A percentile compares a stretch with the other conserved stretches of the same genome.
phyloP scores from a whole-genome alignment of 495 filamentous ascomycete genomes.

The Neurospora sp. region DNA sequence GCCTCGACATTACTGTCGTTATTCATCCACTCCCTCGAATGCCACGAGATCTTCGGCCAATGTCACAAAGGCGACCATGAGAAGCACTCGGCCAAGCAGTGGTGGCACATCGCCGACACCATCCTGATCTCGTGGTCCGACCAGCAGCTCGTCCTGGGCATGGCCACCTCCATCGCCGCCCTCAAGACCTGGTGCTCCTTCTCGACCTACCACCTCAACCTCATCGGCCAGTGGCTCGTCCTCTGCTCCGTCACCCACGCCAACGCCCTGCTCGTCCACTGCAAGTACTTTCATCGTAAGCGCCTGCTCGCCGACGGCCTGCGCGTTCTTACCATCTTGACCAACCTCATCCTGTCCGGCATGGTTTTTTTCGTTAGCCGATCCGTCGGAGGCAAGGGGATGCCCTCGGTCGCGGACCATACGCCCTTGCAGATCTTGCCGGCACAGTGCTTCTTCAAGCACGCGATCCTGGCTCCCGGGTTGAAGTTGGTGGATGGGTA shows the following conservation, averaged over 20 bases:
- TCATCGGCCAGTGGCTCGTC: conserved; percentile 3
- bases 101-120: not conserved
- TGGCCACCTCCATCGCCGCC: conserved; percentile 4
- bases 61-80: not conserved
- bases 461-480: not conserved
- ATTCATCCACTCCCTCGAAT: not conserved
- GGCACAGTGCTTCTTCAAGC: not conserved
- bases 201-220: conserved; percentile 5
- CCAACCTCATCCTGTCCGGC: not conserved
- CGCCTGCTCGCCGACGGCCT: not conserved
- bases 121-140: conserved; percentile 1
- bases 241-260: conserved; percentile 1
- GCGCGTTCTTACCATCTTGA: not conserved
- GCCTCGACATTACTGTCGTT: not conserved
- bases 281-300: not conserved
- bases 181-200: not conserved
- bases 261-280: conserved; percentile 3
- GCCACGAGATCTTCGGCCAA: not conserved
- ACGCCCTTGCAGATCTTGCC: not conserved
- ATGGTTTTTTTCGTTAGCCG: not conserved
- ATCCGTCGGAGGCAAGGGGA: not conserved
- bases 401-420: not conserved
- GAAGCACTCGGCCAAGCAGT: not conserved
- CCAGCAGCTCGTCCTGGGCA: conserved; percentile 2
- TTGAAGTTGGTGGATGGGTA: not conserved